Base-by-base conservation (phyloP, 305 asterid genomes). In the Fraxinus latifolia region DNA sequence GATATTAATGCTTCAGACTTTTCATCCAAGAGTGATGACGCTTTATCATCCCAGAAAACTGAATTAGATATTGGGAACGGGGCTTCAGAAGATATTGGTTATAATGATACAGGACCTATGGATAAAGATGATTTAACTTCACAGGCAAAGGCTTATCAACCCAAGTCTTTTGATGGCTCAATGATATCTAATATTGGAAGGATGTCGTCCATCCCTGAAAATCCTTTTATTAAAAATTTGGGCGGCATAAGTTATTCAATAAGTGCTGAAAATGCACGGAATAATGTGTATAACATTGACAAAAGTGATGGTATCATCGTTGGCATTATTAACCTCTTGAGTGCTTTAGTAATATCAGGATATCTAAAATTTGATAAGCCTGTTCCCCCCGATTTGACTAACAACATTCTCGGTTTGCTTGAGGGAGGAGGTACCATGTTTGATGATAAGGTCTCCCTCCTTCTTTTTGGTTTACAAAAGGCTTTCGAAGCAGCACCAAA, bases 371-470 rank as follows among this genome's bases (percentile, higher is more conserved):
- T 91, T 84, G 99, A 90, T 86, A 73, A 84, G 34, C 96, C 92
- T 80, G 91, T 89, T 88, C 92, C 94, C 81, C 88, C 91, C 77
- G 96, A 94, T 85, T 87, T 88, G 87, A 83, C 93, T 17, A 87
- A 82, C 88, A 94, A 90, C 85, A 84, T 90, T 87, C 87, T 87
- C 76, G 97, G 95, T 85, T 86, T 94, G 90, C 93, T 89, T 79
- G 99, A 94, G 84, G 97, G 95, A 83, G 98, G 99, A 79, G 98
- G 99, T 87, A 93, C 97, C 80, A 96, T 94, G 99, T 96, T 96
- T 88, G 98, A 96, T 83, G 99, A 96, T 90, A 96, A 94, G 91
- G 97, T 96, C 84, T 91, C 99, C 79, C 99, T 96, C 81, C 94
- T 96, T 82, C 95, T 94, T 79, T 96, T 90, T 90, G 97, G 97